Evolutionary conservation across 202 grass and related monocot species (phyloP), one percentile per base, ranked within the genome.

Genomic region (Hordeum pubiflorum): DNA sequence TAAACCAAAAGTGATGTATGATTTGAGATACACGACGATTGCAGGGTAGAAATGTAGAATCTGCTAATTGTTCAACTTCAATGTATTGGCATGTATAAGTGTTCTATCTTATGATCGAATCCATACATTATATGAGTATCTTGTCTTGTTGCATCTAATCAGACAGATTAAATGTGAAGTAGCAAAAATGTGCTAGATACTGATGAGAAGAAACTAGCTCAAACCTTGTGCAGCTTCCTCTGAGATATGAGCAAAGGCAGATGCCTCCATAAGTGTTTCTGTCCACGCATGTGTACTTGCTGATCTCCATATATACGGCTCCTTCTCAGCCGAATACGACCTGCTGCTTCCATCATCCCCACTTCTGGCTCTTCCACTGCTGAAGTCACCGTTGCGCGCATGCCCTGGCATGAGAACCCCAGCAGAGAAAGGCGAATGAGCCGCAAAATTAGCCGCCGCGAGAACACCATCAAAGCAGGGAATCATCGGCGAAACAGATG

Each of bases 211-310:
- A 36, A 27, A 56, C 0, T 79, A 68, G 9, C 58, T 11, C 43
- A 58, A 77, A 88, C 88, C 86, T 90, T 84, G 90, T 56, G 67
- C 32, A 56, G 79, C 80, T 79, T 91, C 87, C 76, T 88, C 89
- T 3, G 89, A 79, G 62, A 92, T 92, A 36, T 92, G 86, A 82
- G 94, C 84, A 61, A 90, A 94, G 9, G 91, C 89, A 82, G 93
- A 91, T 56, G 97, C 92, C 81, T 99, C 93, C 82, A 97, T 93
- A 73, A 93, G 78, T 22, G 90, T 87, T 87, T 99, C 97, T 15
- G 89, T 91, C 93, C 92, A 99, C 0, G 91, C 93, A 82, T 91
- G 79, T 31, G 91, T 89, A 23, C 92, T 99, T 10, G 89, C 73
- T 20, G 97, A 96, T 70, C 93, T 80, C 58, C 89, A 82, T 58